Percentiles rank a stretch among this genome's conserved stretches.
phyloP scores from a whole-genome alignment of 2,329 filamentous ascomycete species.

The Alternaria gansuensis region DNA sequence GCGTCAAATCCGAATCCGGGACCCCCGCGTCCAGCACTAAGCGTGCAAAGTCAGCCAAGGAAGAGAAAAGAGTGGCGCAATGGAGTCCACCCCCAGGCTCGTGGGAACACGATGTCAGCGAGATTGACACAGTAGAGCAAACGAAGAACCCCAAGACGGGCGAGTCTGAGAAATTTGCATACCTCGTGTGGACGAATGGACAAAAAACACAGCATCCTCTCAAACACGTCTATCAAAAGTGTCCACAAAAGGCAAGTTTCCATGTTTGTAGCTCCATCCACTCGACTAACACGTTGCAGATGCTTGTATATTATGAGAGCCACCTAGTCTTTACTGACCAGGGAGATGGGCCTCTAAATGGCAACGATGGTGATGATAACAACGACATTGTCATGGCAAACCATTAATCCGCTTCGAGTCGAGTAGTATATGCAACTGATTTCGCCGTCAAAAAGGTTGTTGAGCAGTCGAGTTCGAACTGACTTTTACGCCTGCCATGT shows the following conservation, averaged over 20 bases:
- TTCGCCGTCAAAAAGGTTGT: not conserved
- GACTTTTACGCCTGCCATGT: not conserved
- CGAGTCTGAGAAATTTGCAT: conserved; percentile 69
- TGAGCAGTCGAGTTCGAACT: not conserved
- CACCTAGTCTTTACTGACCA: conserved; percentile 53
- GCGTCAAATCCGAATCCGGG: conserved; percentile 31
- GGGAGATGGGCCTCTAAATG: conserved; percentile 19
- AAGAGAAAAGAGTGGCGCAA: conserved; percentile 53
- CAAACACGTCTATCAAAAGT: conserved; percentile 74
- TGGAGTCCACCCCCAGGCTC: conserved; percentile 76
- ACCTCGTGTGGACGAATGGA: conserved; percentile 76
- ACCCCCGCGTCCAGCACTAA: conserved; percentile 40
- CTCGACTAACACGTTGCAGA: conserved; percentile 29
- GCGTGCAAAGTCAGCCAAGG: conserved; percentile 53
- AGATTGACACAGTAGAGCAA: conserved; percentile 77
- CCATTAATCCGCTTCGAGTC: conserved; percentile 13
- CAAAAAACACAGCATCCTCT: conserved; percentile 78
- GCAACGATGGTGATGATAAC: conserved; percentile 28
- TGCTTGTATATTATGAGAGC: conserved; percentile 61
- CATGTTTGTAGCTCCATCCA: too few relatives aligned
- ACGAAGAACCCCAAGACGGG: conserved; percentile 52
- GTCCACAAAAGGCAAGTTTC: conserved; percentile 72
- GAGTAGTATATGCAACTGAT: conserved; percentile 13
- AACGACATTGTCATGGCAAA: conserved; percentile 13
- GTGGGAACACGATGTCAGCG: conserved; percentile 78